Conservation (phyloP, 139 green algal genomes). For the Spirogloea muscicola region DNA sequence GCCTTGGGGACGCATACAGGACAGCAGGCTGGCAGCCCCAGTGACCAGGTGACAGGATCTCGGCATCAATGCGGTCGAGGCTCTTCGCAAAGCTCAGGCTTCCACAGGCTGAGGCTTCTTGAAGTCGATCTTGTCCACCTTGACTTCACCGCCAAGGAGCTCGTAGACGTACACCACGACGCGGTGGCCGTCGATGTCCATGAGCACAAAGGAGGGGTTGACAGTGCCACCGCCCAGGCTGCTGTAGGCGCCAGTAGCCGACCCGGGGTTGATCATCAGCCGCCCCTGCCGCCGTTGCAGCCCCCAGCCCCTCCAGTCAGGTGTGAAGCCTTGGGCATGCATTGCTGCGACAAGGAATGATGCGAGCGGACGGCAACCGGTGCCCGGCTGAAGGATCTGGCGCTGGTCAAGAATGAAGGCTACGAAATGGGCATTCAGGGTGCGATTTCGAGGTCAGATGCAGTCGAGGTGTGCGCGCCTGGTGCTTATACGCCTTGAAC, state of each 20-base stretch:
- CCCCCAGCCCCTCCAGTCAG: too few species aligned
- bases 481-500: constrained; percentile 60
- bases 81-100: too few species aligned
- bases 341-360: neutral
- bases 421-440: neutral
- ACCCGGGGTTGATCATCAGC: constrained; percentile 89
- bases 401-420: constrained; percentile 43
- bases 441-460: neutral
- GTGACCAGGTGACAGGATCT: too few species aligned
- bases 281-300: constrained; percentile 71
- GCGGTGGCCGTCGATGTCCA: constrained; percentile 83
- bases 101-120: too few species aligned
- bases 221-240: constrained; percentile 4
- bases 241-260: constrained; percentile 85
- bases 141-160: constrained; percentile 60
- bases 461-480: too few species aligned
- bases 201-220: constrained; percentile 85
- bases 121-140: constrained; percentile 52
- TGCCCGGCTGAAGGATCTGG: neutral
- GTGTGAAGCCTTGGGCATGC: too few species aligned
- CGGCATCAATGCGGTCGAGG: too few species aligned
- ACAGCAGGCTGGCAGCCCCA: too few species aligned
- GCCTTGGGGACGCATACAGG: too few species aligned
- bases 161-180: constrained; percentile 92
- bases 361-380: neutral